Evolutionary conservation across 2,329 filamentous ascomycete genomes (phyloP), one percentile per base, ranked within the genome.

Genomic region (Fusarium austroafricanum): DNA sequence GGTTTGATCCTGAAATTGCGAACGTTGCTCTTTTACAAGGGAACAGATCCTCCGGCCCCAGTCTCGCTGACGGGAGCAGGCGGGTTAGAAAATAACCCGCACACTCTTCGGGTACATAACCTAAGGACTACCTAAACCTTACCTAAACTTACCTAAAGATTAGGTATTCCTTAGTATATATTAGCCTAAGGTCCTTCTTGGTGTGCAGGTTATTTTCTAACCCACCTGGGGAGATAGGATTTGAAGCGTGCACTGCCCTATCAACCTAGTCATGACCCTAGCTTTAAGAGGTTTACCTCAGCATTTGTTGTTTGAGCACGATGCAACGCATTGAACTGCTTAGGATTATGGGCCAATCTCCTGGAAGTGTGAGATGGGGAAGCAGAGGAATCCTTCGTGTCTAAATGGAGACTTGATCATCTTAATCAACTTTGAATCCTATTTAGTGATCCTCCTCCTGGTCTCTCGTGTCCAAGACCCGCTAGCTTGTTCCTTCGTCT

Each of bases 1-100:
- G 38, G 38, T 33, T 29, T 54, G 47, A 54, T 47, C 47, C 65
- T 66, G 49, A 66, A 60, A 66, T 68, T 69, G 47, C 28, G 37
- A 35, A 14, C n/a, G 55, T 54, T n/a, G 42, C 42, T 28, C 37
- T 46, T 10, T 26, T n/a, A 15, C 59, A 54, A 61, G 65, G 65
- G 42, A 50, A 37, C 17, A 38, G 42, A 68, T 67, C 65, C 65
- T 67, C 35, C 54, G 49, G 38, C 29, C 29, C 63, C 47, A 64
- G 49, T 40, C 45, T 42, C 43, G 61, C 52, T 45, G 26, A 57
- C 29, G 17, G 26, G n/a, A n/a, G n/a, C n/a, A n/a, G n/a, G n/a
- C n/a, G n/a, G n/a, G n/a, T n/a, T n/a, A n/a, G n/a, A n/a, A n/a
- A n/a, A n/a, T n/a, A n/a, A n/a, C n/a, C n/a, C n/a, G n/a, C n/a